Conservation (phyloP, 2,329 filamentous ascomycete species). For the Nigrospora osmanthi region DNA sequence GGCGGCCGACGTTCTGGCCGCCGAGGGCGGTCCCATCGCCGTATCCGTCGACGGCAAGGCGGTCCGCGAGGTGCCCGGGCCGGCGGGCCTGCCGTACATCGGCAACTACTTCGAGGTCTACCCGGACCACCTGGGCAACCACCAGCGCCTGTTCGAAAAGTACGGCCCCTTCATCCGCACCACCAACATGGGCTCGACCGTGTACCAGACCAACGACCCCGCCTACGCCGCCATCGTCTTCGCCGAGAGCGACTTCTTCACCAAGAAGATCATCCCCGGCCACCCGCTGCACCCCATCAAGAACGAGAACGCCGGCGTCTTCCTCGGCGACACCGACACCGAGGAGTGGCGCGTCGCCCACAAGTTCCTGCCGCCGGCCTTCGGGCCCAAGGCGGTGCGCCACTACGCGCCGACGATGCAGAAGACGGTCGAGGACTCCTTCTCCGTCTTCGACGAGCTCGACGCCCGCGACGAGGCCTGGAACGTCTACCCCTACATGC, state of each 20-base stretch:
- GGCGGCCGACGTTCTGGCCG: constrained; percentile 25
- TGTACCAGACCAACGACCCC: constrained; percentile 45
- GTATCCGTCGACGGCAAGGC: constrained; percentile 40
- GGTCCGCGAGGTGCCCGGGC: constrained; percentile 42
- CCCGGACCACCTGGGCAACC: constrained; percentile 50
- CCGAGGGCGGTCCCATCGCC: constrained; percentile 21
- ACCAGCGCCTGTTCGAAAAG: constrained; percentile 42
- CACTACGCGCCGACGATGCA: constrained; percentile 56
- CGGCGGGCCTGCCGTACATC: constrained; percentile 36
- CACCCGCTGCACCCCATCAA: constrained; percentile 38
- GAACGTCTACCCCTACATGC: constrained; percentile 42
- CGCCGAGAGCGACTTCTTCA: constrained; percentile 42
- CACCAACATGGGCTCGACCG: constrained; percentile 38
- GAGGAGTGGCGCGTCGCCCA: constrained; percentile 43
- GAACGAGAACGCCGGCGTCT: constrained; percentile 31
- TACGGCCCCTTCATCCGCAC: constrained; percentile 46
- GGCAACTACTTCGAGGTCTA: constrained; percentile 48
- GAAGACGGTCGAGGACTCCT: constrained; percentile 39
- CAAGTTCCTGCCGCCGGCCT: constrained; percentile 53
- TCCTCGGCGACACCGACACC: constrained; percentile 42
- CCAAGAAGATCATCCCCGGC: constrained; percentile 41
- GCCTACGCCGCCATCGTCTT: constrained; percentile 36
- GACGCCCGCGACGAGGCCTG: constrained; percentile 37
- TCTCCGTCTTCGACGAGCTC: constrained; percentile 40
- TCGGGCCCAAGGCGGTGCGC: constrained; percentile 51